Percentiles rank a stretch among this genome's conserved stretches.
phyloP scores from a whole-genome alignment of 768 basidiomycete species.

The Mycena capillaripes region DNA sequence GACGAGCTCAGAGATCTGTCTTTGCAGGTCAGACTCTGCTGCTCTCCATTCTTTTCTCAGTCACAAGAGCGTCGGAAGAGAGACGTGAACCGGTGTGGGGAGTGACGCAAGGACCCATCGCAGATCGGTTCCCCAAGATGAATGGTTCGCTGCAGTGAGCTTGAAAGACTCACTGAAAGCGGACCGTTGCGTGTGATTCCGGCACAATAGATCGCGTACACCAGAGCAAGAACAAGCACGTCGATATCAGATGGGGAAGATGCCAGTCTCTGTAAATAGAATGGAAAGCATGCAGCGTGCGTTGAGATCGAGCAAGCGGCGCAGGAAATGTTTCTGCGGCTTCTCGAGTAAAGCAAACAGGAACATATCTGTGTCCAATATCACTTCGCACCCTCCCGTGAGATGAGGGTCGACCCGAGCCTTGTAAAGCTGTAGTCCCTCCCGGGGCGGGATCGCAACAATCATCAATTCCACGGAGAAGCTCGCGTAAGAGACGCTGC shows the following conservation, averaged over 20 bases:
- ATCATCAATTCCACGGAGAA: neutral
- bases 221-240: neutral
- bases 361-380: neutral
- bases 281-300: neutral
- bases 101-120: neutral
- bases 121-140: neutral
- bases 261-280: conserved; percentile 3
- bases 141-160: neutral
- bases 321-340: neutral
- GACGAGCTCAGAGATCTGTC: neutral
- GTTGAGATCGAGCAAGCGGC: neutral
- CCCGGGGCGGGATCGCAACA: neutral
- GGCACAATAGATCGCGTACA: neutral
- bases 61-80: neutral
- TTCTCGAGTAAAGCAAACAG: neutral
- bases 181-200: neutral
- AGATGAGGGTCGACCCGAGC: neutral
- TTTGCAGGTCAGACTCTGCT: neutral
- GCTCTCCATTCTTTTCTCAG: neutral
- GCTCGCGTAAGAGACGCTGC: neutral
- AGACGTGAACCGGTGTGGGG: neutral
- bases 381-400: neutral
- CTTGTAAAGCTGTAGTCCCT: neutral
- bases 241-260: neutral
- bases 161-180: neutral